Conservation (phyloP, 768 basidiomycete species). For the Trichaptum fuscoviolaceum region DNA sequence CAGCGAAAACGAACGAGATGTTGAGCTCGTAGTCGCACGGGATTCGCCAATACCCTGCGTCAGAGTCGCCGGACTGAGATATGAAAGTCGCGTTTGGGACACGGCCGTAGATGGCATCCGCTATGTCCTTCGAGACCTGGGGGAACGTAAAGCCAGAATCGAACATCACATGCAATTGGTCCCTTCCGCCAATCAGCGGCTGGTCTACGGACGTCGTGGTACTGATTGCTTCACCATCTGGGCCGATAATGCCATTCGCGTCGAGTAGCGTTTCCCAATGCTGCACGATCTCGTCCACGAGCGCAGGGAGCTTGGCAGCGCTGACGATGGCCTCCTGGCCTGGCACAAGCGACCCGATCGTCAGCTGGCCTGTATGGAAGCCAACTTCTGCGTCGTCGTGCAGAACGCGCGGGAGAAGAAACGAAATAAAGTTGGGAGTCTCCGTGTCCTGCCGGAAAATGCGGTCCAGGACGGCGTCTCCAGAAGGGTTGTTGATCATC, state of each 20-base stretch:
- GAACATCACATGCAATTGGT: conserved; percentile 15
- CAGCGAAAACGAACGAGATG: conserved; percentile 19
- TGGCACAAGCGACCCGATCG: conserved; percentile 17
- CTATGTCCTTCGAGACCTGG: conserved; percentile 14
- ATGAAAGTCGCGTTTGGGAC: conserved; percentile 18
- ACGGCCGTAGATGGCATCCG: conserved; percentile 22
- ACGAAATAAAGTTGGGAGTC: conserved; percentile 21
- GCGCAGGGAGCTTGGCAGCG: conserved; percentile 17
- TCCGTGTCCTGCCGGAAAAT: conserved; percentile 21
- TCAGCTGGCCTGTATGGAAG: conserved; percentile 17
- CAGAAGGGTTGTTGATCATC: conserved; percentile 8
- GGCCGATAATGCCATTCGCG: conserved; percentile 19
- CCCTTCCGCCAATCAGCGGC: conserved; percentile 9
- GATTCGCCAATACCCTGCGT: conserved; percentile 17
- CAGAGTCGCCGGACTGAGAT: background rate
- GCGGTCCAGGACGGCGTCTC: conserved; percentile 18
- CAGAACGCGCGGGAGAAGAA: conserved; percentile 14
- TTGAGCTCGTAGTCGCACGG: conserved; percentile 22
- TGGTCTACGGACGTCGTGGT: conserved; percentile 12
- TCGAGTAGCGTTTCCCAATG: conserved; percentile 16
- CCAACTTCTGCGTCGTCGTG: conserved; percentile 5
- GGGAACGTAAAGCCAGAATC: conserved; percentile 19
- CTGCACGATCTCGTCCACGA: conserved; percentile 12
- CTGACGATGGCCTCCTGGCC: conserved; percentile 16
- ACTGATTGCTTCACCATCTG: conserved; percentile 17